Base-by-base conservation (phyloP, 495 filamentous ascomycete species). In the Hyaloscypha hepaticicola region DNA sequence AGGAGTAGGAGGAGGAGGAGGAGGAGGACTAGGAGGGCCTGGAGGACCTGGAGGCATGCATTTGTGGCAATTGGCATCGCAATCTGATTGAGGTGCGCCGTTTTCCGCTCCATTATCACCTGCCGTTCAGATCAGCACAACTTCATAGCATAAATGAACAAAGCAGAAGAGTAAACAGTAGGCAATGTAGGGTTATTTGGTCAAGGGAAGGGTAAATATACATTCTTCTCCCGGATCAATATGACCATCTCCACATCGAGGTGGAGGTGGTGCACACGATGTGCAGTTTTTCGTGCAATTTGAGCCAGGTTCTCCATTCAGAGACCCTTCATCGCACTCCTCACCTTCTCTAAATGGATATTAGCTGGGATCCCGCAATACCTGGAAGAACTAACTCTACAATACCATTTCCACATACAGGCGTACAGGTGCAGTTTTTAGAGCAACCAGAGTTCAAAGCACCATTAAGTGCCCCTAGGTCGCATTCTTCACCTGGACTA, bases 201-300 rank as follows among this genome's bases (percentile, higher is more conserved):
- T n/a, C n/a, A n/a, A n/a, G n/a, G n/a, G n/a, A n/a, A n/a, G n/a
- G n/a, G n/a, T n/a, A 64, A 33, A 12, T 12, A 7, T 33, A 33
- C 31, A n/a, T 22, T 56, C 34, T 26, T 64, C 61, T 14, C 52
- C 52, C 5, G 34, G 19, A 31, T 56, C 53, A 16, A 57, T 12
- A 34, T 48, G 29, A 12, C 61, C 61, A 50, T 64, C 53, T 12
- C 61, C 61, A 25, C 61, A 64, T 9, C 24, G 22, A 6, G 51
- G 53, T 27, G 61, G 61, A 14, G 21, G 16, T 8, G 1, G 22
- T 8, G 19, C 25, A 25, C 34, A 27, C 33, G 25, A 56, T 7
- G 53, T 64, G 38, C 61, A 64, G 21, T 64, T 52, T n/a, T 51
- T 64, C 3, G 61, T 64, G 29, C 61, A 64, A 19, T 64, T 48